Conservation (phyloP, 1,284 basidiomycete species). For the Austroboletus novae-zelandiae region DNA sequence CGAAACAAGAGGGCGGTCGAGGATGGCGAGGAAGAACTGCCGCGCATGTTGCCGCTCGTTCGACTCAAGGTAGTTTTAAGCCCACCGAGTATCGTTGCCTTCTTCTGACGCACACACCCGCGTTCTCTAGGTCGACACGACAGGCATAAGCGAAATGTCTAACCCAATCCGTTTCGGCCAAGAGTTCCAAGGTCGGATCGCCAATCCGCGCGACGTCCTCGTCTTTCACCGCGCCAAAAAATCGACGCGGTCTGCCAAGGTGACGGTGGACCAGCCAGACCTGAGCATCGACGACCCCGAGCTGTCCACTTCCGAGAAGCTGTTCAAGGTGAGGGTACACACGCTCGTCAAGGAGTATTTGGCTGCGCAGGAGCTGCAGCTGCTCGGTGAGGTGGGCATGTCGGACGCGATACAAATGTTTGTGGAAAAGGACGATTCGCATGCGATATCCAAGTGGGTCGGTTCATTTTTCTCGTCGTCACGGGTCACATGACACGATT, state of each 20-base stretch:
- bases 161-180: slow-evolving; percentile 98
- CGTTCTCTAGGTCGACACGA: slow-evolving; percentile 76
- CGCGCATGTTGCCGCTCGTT: slow-evolving; percentile 84
- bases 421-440: slow-evolving; percentile 93
- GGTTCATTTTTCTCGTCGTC: background rate
- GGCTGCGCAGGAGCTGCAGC: slow-evolving; percentile 83
- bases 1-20: slow-evolving; percentile 62
- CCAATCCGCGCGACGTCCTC: slow-evolving; percentile 92
- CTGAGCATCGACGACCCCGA: slow-evolving; percentile 75
- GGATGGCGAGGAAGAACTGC: slow-evolving; percentile 67
- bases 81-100: background rate
- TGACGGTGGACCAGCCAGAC: slow-evolving; percentile 66
- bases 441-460: slow-evolving; percentile 83
- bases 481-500: background rate
- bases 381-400: slow-evolving; percentile 85
- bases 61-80: slow-evolving; percentile 66
- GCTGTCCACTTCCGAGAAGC: slow-evolving; percentile 61
- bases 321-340: slow-evolving; percentile 67
- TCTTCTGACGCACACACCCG: background rate
- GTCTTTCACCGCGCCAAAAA: slow-evolving; percentile 87
- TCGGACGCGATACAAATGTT: slow-evolving; percentile 89
- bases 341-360: slow-evolving; percentile 88
- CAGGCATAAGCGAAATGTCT: slow-evolving; percentile 83
- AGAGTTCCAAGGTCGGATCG: slow-evolving; percentile 88
- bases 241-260: slow-evolving; percentile 40